Evolutionary conservation across 768 basidiomycete species (phyloP), one percentile per base, ranked within the genome.

Genomic region (Coprinopsis sp.): DNA sequence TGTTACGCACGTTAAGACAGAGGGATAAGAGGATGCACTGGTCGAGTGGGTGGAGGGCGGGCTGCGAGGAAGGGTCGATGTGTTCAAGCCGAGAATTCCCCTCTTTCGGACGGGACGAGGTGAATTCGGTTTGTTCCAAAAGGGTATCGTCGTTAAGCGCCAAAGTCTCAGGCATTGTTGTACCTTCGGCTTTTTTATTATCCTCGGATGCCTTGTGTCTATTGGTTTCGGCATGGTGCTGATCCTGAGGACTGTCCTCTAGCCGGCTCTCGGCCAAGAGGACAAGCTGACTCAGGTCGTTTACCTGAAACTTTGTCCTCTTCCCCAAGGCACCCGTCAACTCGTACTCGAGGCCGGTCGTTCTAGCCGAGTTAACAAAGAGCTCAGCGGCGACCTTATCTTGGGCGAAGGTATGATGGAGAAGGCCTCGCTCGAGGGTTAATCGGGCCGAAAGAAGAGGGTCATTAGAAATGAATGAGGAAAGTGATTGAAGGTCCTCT

Each of bases 131-230:
- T 55, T 87, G 82, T 66, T 99, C 96, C 31, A 99, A 77, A 14
- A 99, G 76, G 0, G 94, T 98, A 64, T 99, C 96, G 64, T 98
- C 96, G 63, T 98, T 95, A 37, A 98, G 74, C 2, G 74, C 70
- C 22, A 98, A 65, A 3, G 86, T 82, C 63, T 89, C 82, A n/a
- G 95, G 93, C 22, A 91, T 55, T 43, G 61, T 61, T 27, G 33
- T 44, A 49, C 13, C 55, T 44, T 43, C 39, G 19, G 51, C 46
- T 24, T 51, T 43, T 37, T 38, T 47, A 21, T 46, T 46, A 33
- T 16, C 34, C 33, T 49, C 30, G 36, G 37, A 36, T 39, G 44
- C n/a, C 27, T 47, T 34, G n/a, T n/a, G n/a, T 41, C 41, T 42
- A 30, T 36, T 46, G 25, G 25, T 46, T 34, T 54, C 37, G 40